A percentile compares a stretch with the other conserved stretches of the same genome.
Conservation (phyloP, 1,284 basidiomycete species). For the Erythrobasidium hasegawianum region DNA sequence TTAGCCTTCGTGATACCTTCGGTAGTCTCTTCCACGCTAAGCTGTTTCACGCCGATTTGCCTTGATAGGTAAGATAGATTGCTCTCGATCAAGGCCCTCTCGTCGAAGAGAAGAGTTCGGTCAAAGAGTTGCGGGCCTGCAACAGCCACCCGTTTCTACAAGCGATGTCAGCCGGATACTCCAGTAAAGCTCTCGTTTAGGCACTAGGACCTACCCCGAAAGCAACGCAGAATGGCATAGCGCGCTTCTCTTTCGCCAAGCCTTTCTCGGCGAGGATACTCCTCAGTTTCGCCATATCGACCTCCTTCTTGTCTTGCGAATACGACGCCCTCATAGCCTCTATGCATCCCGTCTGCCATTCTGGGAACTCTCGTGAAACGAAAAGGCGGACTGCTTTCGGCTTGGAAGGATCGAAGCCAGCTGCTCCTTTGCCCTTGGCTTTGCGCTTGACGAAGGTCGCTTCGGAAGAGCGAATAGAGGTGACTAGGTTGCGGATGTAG, state of each 20-base stretch:
- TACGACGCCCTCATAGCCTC: conserved; percentile 70
- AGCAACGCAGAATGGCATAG: conserved; percentile 88
- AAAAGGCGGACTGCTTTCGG: conserved; percentile 83
- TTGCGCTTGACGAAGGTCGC: conserved; percentile 64
- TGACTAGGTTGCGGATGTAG: conserved; percentile 81
- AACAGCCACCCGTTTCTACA: conserved; percentile 74
- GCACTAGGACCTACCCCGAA: conserved; percentile 74
- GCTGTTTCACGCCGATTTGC: conserved; percentile 69
- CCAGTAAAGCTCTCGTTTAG: conserved; percentile 64
- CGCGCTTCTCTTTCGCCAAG: conserved; percentile 89
- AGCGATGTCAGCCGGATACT: conserved; percentile 58
- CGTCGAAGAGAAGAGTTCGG: conserved; percentile 81
- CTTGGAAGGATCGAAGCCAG: conserved; percentile 71
- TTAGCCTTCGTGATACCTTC: conserved; percentile 56
- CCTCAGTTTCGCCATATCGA: conserved; percentile 80
- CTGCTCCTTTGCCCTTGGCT: conserved; percentile 55
- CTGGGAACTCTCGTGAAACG: conserved; percentile 85
- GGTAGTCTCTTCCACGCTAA: conserved; percentile 66
- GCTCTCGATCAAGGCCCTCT: conserved; percentile 69
- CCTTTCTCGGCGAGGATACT: conserved; percentile 67
- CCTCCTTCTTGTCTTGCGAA: conserved; percentile 58
- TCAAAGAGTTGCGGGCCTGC: conserved; percentile 77
- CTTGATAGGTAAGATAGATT: conserved; percentile 79
- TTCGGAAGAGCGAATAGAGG: conserved; percentile 88
- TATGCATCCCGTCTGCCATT: conserved; percentile 86